Conservation (phyloP, 345 rosid species). For the Hibiscus trionum region DNA sequence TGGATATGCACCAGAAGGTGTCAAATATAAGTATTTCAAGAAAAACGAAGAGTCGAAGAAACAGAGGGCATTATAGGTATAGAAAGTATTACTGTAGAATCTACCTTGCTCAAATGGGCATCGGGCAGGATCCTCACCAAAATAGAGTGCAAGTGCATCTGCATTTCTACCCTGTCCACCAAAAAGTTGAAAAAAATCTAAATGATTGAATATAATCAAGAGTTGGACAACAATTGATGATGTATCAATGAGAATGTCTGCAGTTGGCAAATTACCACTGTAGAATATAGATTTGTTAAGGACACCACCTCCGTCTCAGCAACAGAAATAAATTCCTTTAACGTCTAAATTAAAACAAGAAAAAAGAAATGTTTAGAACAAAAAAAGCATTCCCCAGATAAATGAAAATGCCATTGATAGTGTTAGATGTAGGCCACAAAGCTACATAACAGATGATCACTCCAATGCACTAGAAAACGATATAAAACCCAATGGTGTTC, state of each 20-base stretch:
- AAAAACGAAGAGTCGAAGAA: background rate
- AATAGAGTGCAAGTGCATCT: conserved; percentile 90
- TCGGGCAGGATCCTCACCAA: conserved; percentile 94
- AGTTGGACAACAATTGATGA: background rate
- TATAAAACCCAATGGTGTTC: background rate
- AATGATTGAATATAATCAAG: conserved; percentile 4
- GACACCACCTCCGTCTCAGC: conserved; percentile 82
- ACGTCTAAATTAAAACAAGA: conserved; percentile 35
- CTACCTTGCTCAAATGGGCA: conserved; percentile 98
- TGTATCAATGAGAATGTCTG: conserved; percentile 6
- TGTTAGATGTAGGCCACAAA: background rate
- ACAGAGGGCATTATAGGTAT: background rate
- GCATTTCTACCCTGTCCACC: conserved; percentile 91
- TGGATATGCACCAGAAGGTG: background rate
- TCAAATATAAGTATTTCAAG: background rate
- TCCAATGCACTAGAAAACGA: background rate
- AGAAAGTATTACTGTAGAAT: conserved; percentile 6
- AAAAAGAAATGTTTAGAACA: conserved; percentile 11
- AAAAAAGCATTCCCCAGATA: background rate
- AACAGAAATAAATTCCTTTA: conserved; percentile 62
- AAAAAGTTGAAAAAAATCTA: background rate
- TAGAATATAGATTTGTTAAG: conserved; percentile 65
- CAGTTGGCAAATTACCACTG: conserved; percentile 60
- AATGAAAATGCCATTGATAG: background rate
- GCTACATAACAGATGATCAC: background rate